These are phyloP conservation scores for Lachnellula occidentalis DNA, from an alignment of 2,329 filamentous ascomycete genomes.

Conservation along the genomic window DNA sequence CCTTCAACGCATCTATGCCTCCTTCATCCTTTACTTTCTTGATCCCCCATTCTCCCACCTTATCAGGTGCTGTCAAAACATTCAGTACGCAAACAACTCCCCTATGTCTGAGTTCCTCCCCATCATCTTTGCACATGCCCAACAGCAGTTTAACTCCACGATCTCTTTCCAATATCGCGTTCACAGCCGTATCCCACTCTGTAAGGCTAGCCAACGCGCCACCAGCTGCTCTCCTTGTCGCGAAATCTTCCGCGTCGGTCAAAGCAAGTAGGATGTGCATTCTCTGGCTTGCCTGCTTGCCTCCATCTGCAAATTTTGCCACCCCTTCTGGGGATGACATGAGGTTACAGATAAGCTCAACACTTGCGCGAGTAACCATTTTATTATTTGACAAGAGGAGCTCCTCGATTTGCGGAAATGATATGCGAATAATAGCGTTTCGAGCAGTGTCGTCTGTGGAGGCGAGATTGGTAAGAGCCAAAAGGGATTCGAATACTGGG, in stretches of 20 bases:
- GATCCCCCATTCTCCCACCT: conserved; percentile 55
- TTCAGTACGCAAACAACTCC: conserved; percentile 74
- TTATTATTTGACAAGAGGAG: conserved; percentile 71
- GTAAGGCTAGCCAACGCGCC: conserved; percentile 84
- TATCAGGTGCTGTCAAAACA: conserved; percentile 61
- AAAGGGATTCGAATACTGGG: conserved; percentile 82
- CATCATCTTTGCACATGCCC: conserved; percentile 69
- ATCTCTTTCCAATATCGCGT: conserved; percentile 63
- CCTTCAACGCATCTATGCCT: conserved; percentile 64
- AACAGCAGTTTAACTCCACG: conserved; percentile 74
- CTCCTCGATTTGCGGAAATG: conserved; percentile 76
- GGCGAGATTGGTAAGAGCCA: conserved; percentile 91
- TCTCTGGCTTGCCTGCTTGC: conserved; percentile 62
- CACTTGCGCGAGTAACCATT: conserved; percentile 73
- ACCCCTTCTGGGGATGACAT: conserved; percentile 64
- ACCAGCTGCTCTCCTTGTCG: conserved; percentile 76
- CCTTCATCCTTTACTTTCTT: conserved; percentile 55
- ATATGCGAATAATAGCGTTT: conserved; percentile 63
- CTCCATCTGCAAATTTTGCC: conserved; percentile 62
- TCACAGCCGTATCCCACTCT: conserved; percentile 68
- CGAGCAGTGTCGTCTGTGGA: conserved; percentile 63
- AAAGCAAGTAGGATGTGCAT: conserved; percentile 83
- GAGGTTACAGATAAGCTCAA: conserved; percentile 89
- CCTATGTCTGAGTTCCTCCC: conserved; percentile 62
- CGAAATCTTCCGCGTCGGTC: conserved; percentile 75